A percentile compares a stretch with the other conserved stretches of the same genome.
Evolutionary conservation across 768 basidiomycete species (phyloP).

Genomic region (Calvatia gigantea): DNA sequence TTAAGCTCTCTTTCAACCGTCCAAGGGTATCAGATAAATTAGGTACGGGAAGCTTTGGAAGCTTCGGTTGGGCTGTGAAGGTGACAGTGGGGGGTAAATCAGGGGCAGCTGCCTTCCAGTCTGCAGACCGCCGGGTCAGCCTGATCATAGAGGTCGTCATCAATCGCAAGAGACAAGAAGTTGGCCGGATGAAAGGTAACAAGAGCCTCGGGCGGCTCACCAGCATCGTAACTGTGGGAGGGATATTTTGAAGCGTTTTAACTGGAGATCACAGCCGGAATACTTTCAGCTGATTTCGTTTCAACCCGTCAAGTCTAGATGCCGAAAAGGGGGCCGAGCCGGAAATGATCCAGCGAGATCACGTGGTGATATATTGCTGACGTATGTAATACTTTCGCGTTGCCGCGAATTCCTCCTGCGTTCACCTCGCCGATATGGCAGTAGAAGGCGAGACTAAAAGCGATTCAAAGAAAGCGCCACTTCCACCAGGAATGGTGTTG

Average conservation of each 20-base stretch:
- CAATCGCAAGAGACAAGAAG: slow-evolving; percentile 3
- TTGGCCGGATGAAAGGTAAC: neutral
- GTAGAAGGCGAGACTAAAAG: neutral
- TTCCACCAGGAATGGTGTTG: slow-evolving; percentile 79
- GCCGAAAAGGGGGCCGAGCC: neutral
- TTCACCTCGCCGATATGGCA: neutral
- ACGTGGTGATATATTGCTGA: neutral
- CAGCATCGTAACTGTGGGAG: slow-evolving; percentile 1
- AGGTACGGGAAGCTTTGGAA: slow-evolving; percentile 78
- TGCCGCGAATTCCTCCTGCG: no score
- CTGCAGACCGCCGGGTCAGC: slow-evolving; percentile 33
- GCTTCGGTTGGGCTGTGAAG: slow-evolving; percentile 57
- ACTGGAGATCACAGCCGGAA: neutral
- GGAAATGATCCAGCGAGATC: neutral
- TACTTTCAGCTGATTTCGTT: slow-evolving; percentile 7
- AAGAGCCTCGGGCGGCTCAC: neutral
- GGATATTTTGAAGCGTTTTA: neutral
- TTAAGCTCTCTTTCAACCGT: slow-evolving; percentile 66
- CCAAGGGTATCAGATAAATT: slow-evolving; percentile 60
- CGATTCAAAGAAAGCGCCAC: slow-evolving; percentile 20
- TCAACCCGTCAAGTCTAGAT: neutral
- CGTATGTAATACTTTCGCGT: neutral
- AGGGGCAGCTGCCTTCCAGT: slow-evolving; percentile 77
- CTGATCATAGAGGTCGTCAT: slow-evolving; percentile 23
- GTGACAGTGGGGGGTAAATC: slow-evolving; percentile 49